These are phyloP conservation scores for Plasmodium knowlesi DNA, from an alignment of 169 alveolate species.

Conservation along the genomic window DNA sequence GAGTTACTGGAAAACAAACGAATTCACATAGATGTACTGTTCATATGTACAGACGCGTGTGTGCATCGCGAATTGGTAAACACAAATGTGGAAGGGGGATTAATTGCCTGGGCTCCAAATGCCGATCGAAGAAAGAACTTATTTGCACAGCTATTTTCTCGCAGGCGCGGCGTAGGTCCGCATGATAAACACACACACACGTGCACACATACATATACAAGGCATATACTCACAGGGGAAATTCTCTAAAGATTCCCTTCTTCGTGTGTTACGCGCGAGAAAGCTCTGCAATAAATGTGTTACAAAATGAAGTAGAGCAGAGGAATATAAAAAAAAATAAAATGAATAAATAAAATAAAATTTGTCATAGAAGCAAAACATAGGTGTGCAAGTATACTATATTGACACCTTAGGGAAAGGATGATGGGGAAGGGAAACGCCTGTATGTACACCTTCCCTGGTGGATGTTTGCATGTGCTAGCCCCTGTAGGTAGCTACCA, in stretches of 20 bases:
- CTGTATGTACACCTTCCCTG: background rate
- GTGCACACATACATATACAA: background rate
- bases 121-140: background rate
- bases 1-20: background rate
- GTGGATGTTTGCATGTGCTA: background rate
- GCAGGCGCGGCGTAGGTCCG: background rate
- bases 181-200: background rate
- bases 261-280: background rate
- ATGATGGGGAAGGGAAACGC: background rate
- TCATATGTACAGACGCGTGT: background rate
- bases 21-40: background rate
- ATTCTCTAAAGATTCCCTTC: background rate
- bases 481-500: background rate
- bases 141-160: background rate
- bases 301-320: background rate
- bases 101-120: background rate
- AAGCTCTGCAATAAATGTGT: background rate
- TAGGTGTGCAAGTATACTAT: background rate
- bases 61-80: background rate
- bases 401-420: background rate
- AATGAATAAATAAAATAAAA: background rate
- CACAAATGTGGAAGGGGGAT: background rate
- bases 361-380: background rate
- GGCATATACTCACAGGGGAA: background rate
- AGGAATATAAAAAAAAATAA: background rate